A percentile compares a stretch with the other conserved stretches of the same genome.
These are phyloP conservation scores for Solanum piurae DNA, from an alignment of 257 asterid genomes.

Conservation along the genomic window DNA sequence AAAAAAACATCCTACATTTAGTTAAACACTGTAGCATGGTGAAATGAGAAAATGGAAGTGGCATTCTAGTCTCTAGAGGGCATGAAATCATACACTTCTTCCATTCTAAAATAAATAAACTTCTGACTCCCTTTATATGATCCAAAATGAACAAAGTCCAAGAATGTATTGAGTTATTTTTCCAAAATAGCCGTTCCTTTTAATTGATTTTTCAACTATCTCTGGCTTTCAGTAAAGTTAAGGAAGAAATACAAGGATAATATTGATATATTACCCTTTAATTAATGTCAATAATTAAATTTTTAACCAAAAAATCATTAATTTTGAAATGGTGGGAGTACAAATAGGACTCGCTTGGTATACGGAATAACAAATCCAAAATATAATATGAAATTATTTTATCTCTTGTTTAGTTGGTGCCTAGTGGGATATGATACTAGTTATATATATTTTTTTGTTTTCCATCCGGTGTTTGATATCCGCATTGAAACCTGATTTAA, in stretches of 20 bases:
- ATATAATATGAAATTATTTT: too few relatives aligned
- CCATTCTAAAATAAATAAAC: neutral
- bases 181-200: neutral
- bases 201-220: neutral
- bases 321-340: neutral
- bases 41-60: neutral
- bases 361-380: too few relatives aligned
- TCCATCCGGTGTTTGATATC: rapidly evolving
- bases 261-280: too few relatives aligned
- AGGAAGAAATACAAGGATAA: neutral
- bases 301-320: neutral
- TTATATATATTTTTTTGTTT: too few relatives aligned
- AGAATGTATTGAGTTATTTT: neutral
- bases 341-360: too few relatives aligned
- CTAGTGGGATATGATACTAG: too few relatives aligned
- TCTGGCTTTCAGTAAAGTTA: neutral
- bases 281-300: too few relatives aligned
- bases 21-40: neutral
- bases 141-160: neutral
- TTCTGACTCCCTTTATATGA: neutral
- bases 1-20: too few relatives aligned
- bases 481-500: too few relatives aligned
- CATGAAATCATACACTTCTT: neutral
- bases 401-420: neutral
- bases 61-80: neutral